Evolutionary conservation across 306 rosid genomes (phyloP), one percentile per base, ranked within the genome.

Genomic region (Cyamopsis tetragonoloba): DNA sequence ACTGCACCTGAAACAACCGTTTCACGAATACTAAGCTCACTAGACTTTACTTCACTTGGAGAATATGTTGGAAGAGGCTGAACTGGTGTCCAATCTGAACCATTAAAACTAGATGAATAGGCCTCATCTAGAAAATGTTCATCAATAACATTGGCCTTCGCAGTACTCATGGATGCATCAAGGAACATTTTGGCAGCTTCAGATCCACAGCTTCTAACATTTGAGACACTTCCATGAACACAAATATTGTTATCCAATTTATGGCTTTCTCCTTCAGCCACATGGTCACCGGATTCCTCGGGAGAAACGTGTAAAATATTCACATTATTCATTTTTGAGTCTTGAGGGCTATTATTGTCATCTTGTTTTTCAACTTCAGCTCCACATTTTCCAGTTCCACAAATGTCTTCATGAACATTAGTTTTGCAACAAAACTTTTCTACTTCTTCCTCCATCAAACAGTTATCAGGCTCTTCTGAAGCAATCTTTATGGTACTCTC

Each of bases 81-180:
- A 62, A 7, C 56, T 4, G 71, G 34, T 17, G 51, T 44, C 26
- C 55, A 19, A 43, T 43, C 4, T 1, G 70, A 64, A 44, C 28
- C 14, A 12, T 64, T 11, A 28, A 64, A 64, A 28, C n/a, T 47
- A 6, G 71, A 65, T 17, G 70, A 64, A 20, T 46, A 57, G 15
- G 30, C 12, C 58, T 64, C 57, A 30, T 64, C 31, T 18, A 34
- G 22, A 26, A 26, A 63, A 15, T 28, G 55, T 50, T 62, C 68
- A 14, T 10, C 39, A 18, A 17, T 50, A 24, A 27, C 12, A 37
- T 26, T 26, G 31, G 53, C 26, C 49, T 60, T 15, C 24, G 5
- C 61, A 44, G 37, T 7, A 4, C 4, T 5, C 0, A 3, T 15
- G 20, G 43, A 49, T 15, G 28, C 8, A 26, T 71, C 50, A 32